Evolutionary conservation across 805 yeast genomes (phyloP), one percentile per base, ranked within the genome.

Genomic region (Geotrichum ghanense): DNA sequence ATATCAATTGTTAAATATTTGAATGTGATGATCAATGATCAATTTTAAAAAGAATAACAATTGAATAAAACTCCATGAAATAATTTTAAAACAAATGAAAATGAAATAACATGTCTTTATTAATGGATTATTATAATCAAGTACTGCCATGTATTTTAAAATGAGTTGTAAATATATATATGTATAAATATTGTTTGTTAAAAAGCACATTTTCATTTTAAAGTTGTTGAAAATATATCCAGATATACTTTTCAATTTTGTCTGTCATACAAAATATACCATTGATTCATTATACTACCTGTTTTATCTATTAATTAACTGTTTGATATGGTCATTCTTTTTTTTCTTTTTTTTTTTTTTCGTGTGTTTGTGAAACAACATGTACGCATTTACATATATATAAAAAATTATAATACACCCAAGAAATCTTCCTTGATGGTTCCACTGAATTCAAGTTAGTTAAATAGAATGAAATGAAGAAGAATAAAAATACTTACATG

Each of bases 351-450:
- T 42, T 16, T 9, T 12, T 16, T 3, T 26, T 42, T 6, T 26
- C 44, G 3, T 16, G 26, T 26, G 25, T 2, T 16, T 20, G 10
- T 6, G 6, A 9, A 22, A 7, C 6, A 17, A 42, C 16, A 17
- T 14, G 20, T 16, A 20, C 7, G 14, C 22, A 12, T 43, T 20
- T 19, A 35, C 14, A 35, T n/a, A n/a, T n/a, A n/a, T n/a, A n/a
- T 35, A 10, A 41, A 43, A 23, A 44, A 42, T 26, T 59, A 78
- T 50, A 78, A 64, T 25, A 95, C 94, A 46, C 98, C 98, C 66
- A 92, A 73, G 64, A 87, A 92, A 70, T 92, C 99, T 69, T 92
- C 98, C 66, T 90, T 92, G 60, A 92, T 90, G 66, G 95, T 84
- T 44, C 98, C 99, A 62, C 65, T 62, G 44, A 43, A 45, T 25